Evolutionary conservation across 148 eudicot species (phyloP), one percentile per base, ranked within the genome.

Genomic region (Vaccinium corymbosum): DNA sequence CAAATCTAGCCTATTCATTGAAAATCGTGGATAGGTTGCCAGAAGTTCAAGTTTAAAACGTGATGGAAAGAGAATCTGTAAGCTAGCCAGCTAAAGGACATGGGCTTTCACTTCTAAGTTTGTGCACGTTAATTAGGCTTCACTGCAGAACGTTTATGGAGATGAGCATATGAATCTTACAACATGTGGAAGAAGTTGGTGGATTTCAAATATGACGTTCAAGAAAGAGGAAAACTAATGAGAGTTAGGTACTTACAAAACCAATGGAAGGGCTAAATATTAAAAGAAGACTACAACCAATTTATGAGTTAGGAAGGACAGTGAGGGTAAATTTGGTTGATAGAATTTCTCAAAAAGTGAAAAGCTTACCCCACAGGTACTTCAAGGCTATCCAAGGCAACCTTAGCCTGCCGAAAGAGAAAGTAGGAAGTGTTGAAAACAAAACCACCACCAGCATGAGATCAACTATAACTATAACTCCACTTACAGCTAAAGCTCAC

Each of bases 351-450:
- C 13, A 25, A 61, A 13, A 19, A 48, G 35, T 2, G 9, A 68
- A 62, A 80, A n/a, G 51, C 86, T 85, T 81, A 89, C 91, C 94
- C 98, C 61, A 95, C 93, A 29, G 95, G 98, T 74, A 95, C 98
- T 92, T 93, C 98, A 50, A 93, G 90, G 86, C 89, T 84, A 77
- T 85, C 91, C 79, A 94, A 64, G 46, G 98, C 98, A 86, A 62
- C 82, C 83, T 93, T 92, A 17, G 98, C 93, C 91, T 91, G 84
- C 51, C 73, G 22, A 81, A 86, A 72, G 38, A 80, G 49, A 80
- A 71, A 55, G 15, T 19, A 56, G 79, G 1, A 81, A 82, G 64
- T 29, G 7, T 79, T 50, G 71, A 64, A 81, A 38, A 11, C 2
- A 59, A 74, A 82, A 66, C 1, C 16, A 77, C 17, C 61, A 15